Base-by-base conservation (phyloP, 2,329 filamentous ascomycete genomes). In the Colletotrichum ledebouriae region DNA sequence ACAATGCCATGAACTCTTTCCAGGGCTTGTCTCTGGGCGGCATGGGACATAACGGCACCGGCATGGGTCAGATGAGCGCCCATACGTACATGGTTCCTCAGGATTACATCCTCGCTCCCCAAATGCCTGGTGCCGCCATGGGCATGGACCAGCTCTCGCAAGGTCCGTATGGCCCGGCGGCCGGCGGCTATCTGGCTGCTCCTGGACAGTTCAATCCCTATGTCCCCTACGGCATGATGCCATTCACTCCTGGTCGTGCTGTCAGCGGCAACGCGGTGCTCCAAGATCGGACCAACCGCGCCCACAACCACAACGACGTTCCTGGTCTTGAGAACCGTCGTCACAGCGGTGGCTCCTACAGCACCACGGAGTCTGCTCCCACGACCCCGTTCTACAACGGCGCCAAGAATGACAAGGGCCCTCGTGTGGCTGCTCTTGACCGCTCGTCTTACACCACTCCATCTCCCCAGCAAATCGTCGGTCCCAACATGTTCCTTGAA, bases 371-470 rank as follows among this genome's bases (percentile, higher is more conserved):
- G 77, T 91, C 89, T 7, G 86, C 87, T 29, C 86, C 89, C 3
- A 86, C 89, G 4, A 92, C 88, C 34, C 90, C 90, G 0, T 89
- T 88, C 73, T 90, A 90, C 71, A 86, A 85, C 63, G 83, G 84
- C 58, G 79, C 84, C 41, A 86, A 88, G 63, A 85, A 88, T 42
- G 88, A 92, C 67, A 85, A 85, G 73, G 87, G 85, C 47, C 83
- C 87, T 61, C 85, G 87, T 29, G 84, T 90, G 70, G 85, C 87
- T 47, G 84, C 82, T 44, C 78, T 88, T 73, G 89, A 92, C 73
- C 85, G 88, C 20, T 90, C 89, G 11, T 84, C 88, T 39, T 92
- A 90, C 75, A 90, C 87, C 12, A 90, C 89, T 0, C 88, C 90
- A 1, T 90, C 90, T n/a, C 86, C 89, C 41, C 87, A 90, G 67